A percentile compares a stretch with the other conserved stretches of the same genome.
These are phyloP conservation scores for Pneumocystis sp. DNA, from an alignment of 1,139 yeast genomes.

Conservation along the genomic window DNA sequence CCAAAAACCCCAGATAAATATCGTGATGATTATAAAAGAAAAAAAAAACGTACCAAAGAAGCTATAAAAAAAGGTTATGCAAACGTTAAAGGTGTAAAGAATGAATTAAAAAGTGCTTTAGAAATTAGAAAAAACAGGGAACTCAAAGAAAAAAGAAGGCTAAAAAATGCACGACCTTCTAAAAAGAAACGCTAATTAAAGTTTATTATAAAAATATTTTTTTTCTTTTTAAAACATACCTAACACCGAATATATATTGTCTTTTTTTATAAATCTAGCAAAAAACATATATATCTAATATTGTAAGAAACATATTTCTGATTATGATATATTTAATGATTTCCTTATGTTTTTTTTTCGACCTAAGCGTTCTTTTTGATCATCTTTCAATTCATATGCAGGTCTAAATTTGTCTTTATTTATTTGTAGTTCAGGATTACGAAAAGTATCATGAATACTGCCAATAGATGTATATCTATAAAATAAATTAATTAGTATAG, in stretches of 20 bases:
- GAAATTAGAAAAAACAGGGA: conserved; percentile 69
- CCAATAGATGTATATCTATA: conserved; percentile 57
- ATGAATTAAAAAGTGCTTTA: conserved; percentile 54
- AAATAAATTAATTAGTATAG: background rate
- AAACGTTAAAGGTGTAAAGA: conserved; percentile 24
- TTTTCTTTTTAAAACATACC: background rate
- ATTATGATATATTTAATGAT: background rate
- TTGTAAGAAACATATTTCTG: background rate
- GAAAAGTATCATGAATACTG: conserved; percentile 48
- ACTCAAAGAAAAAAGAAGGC: conserved; percentile 53
- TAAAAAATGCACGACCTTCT: conserved; percentile 77
- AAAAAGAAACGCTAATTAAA: conserved; percentile 26
- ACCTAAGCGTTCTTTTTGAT: conserved; percentile 8
- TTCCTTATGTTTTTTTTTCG: conserved; percentile 2
- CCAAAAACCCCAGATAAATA: conserved; percentile 81
- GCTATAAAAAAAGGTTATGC: conserved; percentile 58
- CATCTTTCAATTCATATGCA: conserved; percentile 9
- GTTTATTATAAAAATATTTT: background rate
- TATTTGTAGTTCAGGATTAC: conserved; percentile 43
- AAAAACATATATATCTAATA: background rate
- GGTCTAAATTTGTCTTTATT: conserved; percentile 14
- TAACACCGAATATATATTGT: background rate
- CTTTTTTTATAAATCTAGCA: background rate
- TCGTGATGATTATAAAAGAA: conserved; percentile 74
- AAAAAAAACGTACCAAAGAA: conserved; percentile 66